Evolutionary conservation across 2,329 filamentous ascomycete genomes (phyloP), one percentile per base, ranked within the genome.

Genomic region (Fusarium sp.): DNA sequence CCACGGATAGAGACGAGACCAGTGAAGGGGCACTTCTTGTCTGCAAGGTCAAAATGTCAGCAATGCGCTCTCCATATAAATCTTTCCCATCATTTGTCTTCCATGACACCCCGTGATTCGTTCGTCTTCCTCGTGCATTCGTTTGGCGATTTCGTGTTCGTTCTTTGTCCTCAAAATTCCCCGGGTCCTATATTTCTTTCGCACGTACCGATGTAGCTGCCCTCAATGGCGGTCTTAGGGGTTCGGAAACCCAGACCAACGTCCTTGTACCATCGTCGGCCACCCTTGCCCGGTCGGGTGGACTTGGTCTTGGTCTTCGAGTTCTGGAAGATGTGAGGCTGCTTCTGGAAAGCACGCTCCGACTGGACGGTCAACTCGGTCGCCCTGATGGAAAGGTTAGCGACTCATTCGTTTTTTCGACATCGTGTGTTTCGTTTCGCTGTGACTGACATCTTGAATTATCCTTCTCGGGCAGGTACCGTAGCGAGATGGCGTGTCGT

Each of bases 1-100:
- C 96, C 96, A 88, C 96, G 96, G 89, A 99, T 99, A 76, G 96
- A 98, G 84, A 99, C 94, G 84, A 95, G 89, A 84, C 97, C 97
- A 79, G 94, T 97, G 92, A 99, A 99, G 78, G 96, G 96, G 92
- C 96, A 99, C 90, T 99, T 99, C 93, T 99, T 99, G 92, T 99
- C 96, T 97, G 81, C 80, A 69, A 14, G 26, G 49, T 53, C 58
- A 74, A 67, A 25, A 62, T 49, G 76, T 79, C 62, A 78, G 75
- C 58, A 48, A 69, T 50, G 45, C 66, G 48, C 58, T 61, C 56
- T 53, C 54, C 55, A 28, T 31, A 23, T 11, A 16, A 26, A 6
- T 58, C 13, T 23, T 45, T 14, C 11, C 28, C 19, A 31, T 31
- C 37, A 30, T 19, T 18, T 41, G 31, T 25, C 43, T 41, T 16